Base-by-base conservation (phyloP, 179 eudicot genomes). In the Silene coronaria region DNA sequence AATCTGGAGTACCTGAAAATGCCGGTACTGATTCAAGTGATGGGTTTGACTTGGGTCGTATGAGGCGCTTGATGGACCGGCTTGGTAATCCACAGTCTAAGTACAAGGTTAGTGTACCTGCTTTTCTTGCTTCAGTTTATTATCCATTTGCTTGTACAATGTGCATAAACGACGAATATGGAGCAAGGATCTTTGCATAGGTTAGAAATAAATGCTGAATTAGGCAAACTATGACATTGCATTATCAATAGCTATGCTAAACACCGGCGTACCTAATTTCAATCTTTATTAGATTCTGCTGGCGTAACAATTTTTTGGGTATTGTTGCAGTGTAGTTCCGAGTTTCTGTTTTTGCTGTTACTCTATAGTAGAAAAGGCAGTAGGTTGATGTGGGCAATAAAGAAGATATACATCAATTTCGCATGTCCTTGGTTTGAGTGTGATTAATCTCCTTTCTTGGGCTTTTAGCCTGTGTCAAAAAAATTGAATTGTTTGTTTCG, bases 11-110 rank as follows among this genome's bases (percentile, higher is more conserved):
- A 7, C 97, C 97, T 7, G 82, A 75, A 75, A 94, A 91, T 45
- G 97, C 97, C 4, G 99, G 99, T 6, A 91, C 91, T 8, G 99
- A 93, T 66, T 84, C 97, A 2, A 80, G 77, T 27, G 97, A 91
- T 80, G 97, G 99, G 70, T 96, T 93, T 74, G 97, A 96, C 83
- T 89, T 96, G 57, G 91, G 89, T 74, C 87, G 96, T 80, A 93
- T 96, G 99, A 86, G 82, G 72, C 85, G 97, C 38, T 78, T 96
- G 77, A 85, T 96, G 90, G 80, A 80, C 26, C 75, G 75, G 10
- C 88, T 96, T 46, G 97, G 97, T 22, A 91, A 96, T 80, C 99
- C 99, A 48, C 92, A 91, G 53, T 86, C 92, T 79, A 93, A 85
- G 51, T 93, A 81, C 81, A 91, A 96, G 99, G 97, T 96, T 11